Base-by-base conservation (phyloP, 805 yeast species). In the Yamadazyma sp. region DNA sequence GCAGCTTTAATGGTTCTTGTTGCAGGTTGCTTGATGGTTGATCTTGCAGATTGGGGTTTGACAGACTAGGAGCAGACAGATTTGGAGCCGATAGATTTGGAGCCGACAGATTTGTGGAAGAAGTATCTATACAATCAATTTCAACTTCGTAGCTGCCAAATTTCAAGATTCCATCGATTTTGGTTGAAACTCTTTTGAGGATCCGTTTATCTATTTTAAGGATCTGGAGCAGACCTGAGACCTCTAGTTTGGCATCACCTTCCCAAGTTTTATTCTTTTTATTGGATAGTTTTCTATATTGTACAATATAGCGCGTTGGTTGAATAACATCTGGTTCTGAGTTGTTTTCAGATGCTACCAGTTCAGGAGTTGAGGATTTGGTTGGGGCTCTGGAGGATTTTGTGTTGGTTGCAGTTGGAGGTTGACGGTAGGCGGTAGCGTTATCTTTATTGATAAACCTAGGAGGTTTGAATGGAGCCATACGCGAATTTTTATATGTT, bases 241-340 rank as follows among this genome's bases (percentile, higher is more conserved):
- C 52, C 0, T 59, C 47, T 11, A 82, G 61, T 22, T 62, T 58
- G 5, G 96, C 98, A 60, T 93, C 98, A 2, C 95, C 95, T 36
- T 86, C 94, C 98, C 98, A 93, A 0, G 87, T 80, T 54, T 89
- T 89, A 56, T 88, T 79, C 66, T 91, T 87, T 59, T 84, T 86
- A 21, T 62, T 69, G 0, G 91, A 67, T 27, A 70, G 69, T 55
- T 86, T 87, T 22, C 98, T 65, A 73, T 82, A 84, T 45, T 85
- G 71, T 5, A 78, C 76, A 16, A 51, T 43, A 44, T 50, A 63
- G n/a, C n/a, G n/a, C n/a, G n/a, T n/a, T n/a, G n/a, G n/a, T n/a
- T n/a, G n/a, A n/a, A n/a, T n/a, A n/a, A n/a, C n/a, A n/a, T n/a
- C n/a, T n/a, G n/a, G n/a, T n/a, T n/a, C n/a, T n/a, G n/a, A n/a